Evolutionary conservation across 2,329 filamentous ascomycete species (phyloP).

Genomic region (Boeremia exigua): DNA sequence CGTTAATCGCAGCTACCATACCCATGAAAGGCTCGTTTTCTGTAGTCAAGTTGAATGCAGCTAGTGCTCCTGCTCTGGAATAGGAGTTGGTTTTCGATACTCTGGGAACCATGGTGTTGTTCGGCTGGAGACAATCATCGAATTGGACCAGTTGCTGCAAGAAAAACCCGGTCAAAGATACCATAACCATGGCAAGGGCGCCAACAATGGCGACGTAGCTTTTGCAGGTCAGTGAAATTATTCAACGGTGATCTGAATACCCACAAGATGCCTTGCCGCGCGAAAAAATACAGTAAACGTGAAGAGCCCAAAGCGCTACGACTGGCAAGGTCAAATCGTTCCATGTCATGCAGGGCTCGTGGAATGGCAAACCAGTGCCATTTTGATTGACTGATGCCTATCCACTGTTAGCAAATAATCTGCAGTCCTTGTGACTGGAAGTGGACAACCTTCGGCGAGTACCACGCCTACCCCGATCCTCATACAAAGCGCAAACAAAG

Average conservation of each 20-base stretch:
- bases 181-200: not conserved
- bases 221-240: not conserved
- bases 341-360: conserved; percentile 10
- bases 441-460: conserved; percentile 15
- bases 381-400: conserved; percentile 24
- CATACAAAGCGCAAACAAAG: not conserved
- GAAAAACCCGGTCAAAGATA: not conserved
- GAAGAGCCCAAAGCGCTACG: conserved; percentile 20
- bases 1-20: not conserved
- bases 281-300: conserved; percentile 2
- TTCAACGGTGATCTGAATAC: not conserved
- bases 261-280: not conserved
- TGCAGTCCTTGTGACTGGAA: too few relatives aligned
- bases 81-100: not conserved
- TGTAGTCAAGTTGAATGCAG: too few relatives aligned
- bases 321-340: conserved; percentile 18
- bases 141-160: not conserved
- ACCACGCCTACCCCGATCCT: conserved; percentile 6
- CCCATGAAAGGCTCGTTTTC: too few relatives aligned
- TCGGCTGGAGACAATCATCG: not conserved
- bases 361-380: conserved; percentile 19
- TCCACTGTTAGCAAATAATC: too few relatives aligned
- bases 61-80: too few relatives aligned
- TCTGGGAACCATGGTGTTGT: not conserved
- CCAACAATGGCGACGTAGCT: not conserved